Evolutionary conservation across 148 eudicot genomes (phyloP).

Genomic region (Silene conica): DNA sequence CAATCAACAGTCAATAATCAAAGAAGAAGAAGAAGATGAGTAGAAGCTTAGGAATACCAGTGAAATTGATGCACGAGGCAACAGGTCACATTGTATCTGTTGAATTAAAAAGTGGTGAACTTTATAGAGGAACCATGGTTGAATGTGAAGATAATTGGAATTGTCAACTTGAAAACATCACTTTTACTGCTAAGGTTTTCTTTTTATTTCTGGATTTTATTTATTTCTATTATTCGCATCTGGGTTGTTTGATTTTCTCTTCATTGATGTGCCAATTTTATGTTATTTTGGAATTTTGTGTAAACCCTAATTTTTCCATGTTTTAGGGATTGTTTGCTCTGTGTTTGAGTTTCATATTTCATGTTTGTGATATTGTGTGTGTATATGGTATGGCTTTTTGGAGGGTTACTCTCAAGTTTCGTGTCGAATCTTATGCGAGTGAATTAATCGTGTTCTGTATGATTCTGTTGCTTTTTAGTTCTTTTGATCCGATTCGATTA

Average conservation of each 20-base stretch:
- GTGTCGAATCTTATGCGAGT: not conserved
- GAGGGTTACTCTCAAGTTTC: not conserved
- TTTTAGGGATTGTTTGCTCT: not conserved
- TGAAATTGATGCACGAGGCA: conserved; percentile 77
- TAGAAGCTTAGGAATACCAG: conserved; percentile 69
- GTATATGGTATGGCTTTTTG: not conserved
- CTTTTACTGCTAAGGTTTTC: conserved; percentile 78
- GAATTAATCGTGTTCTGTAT: no score
- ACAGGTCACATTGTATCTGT: conserved; percentile 77
- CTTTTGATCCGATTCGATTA: no score
- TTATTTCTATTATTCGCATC: not conserved
- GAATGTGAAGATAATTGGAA: conserved; percentile 99
- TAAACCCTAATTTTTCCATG: conserved; percentile 4
- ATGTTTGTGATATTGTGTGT: not conserved
- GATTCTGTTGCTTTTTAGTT: no score
- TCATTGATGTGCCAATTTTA: not conserved
- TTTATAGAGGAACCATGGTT: conserved; percentile 79
- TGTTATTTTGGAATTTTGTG: not conserved
- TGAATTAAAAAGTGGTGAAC: conserved; percentile 88
- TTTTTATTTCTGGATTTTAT: not conserved
- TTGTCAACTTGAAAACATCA: conserved; percentile 87
- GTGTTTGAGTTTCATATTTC: not conserved
- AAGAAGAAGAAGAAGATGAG: conserved; percentile 36
- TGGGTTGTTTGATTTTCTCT: not conserved
- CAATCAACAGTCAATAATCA: not conserved